phyloP scores from a whole-genome alignment of 2,329 filamentous ascomycete genomes.

The Penicillium sp. region DNA sequence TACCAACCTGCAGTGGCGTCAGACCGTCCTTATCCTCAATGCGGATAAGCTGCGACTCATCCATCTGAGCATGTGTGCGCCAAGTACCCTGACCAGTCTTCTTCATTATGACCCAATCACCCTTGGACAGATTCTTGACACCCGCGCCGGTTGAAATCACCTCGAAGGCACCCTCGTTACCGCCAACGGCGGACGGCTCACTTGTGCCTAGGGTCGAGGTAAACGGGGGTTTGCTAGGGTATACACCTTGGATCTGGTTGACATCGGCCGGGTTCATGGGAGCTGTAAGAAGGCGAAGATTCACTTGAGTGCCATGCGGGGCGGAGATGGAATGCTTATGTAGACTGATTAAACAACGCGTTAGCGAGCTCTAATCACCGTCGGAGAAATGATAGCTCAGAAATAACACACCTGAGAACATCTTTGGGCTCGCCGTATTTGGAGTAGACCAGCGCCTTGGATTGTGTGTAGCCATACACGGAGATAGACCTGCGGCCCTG shows the following conservation, averaged over 20 bases:
- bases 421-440: constrained; percentile 52
- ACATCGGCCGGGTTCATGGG: constrained; percentile 97
- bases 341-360: constrained; percentile 28
- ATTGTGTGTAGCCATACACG: constrained; percentile 51
- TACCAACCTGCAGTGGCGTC: constrained; percentile 75
- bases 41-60: constrained; percentile 62
- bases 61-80: constrained; percentile 81
- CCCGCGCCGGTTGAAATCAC: constrained; percentile 68
- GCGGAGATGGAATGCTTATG: constrained; percentile 52
- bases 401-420: constrained; percentile 45
- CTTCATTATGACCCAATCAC: constrained; percentile 93
- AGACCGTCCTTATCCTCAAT: constrained; percentile 70
- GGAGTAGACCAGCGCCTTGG: constrained; percentile 50
- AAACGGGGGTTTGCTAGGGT: constrained; percentile 81
- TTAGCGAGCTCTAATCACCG: background rate
- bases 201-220: constrained; percentile 72
- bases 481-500: constrained; percentile 41
- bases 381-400: background rate
- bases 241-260: constrained; percentile 96
- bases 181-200: constrained; percentile 63
- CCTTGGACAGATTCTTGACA: constrained; percentile 63
- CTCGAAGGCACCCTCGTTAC: constrained; percentile 90
- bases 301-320: constrained; percentile 62
- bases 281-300: constrained; percentile 82
- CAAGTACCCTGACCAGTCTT: constrained; percentile 85